Percentiles rank a stretch among this genome's conserved stretches.
phyloP scores from a whole-genome alignment of 345 rosid genomes.

The Linum usitatissimum region DNA sequence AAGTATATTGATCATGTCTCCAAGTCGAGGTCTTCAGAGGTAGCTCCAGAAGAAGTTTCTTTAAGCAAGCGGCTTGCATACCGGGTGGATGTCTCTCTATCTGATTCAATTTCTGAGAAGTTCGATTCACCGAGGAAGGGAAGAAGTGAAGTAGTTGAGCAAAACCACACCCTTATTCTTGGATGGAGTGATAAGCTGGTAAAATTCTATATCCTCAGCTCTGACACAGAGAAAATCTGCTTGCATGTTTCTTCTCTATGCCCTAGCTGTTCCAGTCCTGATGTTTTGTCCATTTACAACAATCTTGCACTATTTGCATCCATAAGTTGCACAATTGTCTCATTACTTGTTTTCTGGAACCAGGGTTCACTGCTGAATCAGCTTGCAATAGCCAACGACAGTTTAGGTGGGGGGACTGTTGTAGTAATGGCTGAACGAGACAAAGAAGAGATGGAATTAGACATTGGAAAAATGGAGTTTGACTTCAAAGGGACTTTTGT shows the following conservation, averaged over 20 bases:
- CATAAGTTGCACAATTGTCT: background rate
- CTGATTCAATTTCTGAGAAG: slow-evolving; percentile 70
- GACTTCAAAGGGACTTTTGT: slow-evolving; percentile 60
- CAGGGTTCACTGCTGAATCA: slow-evolving; percentile 67
- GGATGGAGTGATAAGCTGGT: slow-evolving; percentile 86
- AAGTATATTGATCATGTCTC: slow-evolving; percentile 45
- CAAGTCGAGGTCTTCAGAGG: slow-evolving; percentile 35
- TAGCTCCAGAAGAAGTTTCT: slow-evolving; percentile 37
- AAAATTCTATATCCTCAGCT: slow-evolving; percentile 19
- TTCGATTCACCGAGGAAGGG: slow-evolving; percentile 67
- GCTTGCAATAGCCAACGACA: slow-evolving; percentile 60
- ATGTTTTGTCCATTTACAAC: too few relatives aligned
- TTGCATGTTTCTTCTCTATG: too few relatives aligned
- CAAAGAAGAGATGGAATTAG: slow-evolving; percentile 79
- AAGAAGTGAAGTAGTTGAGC: slow-evolving; percentile 60
- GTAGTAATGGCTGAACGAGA: slow-evolving; percentile 72
- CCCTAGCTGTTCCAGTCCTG: too few relatives aligned
- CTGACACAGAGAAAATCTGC: background rate
- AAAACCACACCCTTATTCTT: slow-evolving; percentile 58
- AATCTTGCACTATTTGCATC: background rate
- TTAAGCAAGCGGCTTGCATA: slow-evolving; percentile 51
- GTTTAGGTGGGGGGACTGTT: slow-evolving; percentile 64
- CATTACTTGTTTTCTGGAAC: slow-evolving; percentile 10
- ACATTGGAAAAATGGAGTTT: slow-evolving; percentile 73
- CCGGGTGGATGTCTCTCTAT: slow-evolving; percentile 36